Conservation (phyloP, 805 yeast species). For the Wickerhamiella brachini region DNA sequence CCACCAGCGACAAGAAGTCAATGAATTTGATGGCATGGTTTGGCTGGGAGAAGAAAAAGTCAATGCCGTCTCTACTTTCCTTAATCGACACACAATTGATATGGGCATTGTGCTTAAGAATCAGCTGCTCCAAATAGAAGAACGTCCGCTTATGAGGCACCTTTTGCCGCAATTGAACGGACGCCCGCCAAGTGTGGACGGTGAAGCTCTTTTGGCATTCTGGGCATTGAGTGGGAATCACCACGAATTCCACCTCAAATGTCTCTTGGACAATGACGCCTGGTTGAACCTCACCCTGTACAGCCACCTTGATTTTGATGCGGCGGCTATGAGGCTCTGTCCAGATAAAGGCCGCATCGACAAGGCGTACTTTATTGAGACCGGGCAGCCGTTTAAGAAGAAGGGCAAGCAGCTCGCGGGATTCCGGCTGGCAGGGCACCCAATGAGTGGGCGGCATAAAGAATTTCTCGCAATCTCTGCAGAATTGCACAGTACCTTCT, state of each 20-base stretch:
- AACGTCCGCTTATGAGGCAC: slow-evolving; percentile 92
- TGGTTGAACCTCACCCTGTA: slow-evolving; percentile 88
- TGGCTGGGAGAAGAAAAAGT: slow-evolving; percentile 73
- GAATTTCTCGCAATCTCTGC: slow-evolving; percentile 94
- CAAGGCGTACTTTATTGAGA: slow-evolving; percentile 68
- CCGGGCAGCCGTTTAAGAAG: slow-evolving; percentile 84
- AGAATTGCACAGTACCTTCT: slow-evolving; percentile 73
- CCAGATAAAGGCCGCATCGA: slow-evolving; percentile 92
- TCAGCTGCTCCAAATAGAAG: slow-evolving; percentile 80
- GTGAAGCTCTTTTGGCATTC: slow-evolving; percentile 95
- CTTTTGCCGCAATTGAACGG: slow-evolving; percentile 93
- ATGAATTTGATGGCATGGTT: slow-evolving; percentile 89
- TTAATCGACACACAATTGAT: slow-evolving; percentile 80
- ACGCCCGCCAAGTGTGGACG: slow-evolving; percentile 89
- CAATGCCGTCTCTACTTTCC: slow-evolving; percentile 83
- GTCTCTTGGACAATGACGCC: slow-evolving; percentile 85
- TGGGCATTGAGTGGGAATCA: slow-evolving; percentile 89
- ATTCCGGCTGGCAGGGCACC: slow-evolving; percentile 82
- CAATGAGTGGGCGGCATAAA: slow-evolving; percentile 91
- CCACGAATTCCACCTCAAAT: slow-evolving; percentile 88
- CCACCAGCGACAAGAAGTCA: slow-evolving; percentile 70
- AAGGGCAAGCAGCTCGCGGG: slow-evolving; percentile 81
- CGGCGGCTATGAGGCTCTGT: slow-evolving; percentile 97
- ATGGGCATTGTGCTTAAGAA: slow-evolving; percentile 82
- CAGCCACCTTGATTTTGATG: slow-evolving; percentile 72